Percentiles rank a stretch among this genome's conserved stretches.
phyloP scores from a whole-genome alignment of 2,329 filamentous ascomycete species.

The Neofusicoccum laricinum region DNA sequence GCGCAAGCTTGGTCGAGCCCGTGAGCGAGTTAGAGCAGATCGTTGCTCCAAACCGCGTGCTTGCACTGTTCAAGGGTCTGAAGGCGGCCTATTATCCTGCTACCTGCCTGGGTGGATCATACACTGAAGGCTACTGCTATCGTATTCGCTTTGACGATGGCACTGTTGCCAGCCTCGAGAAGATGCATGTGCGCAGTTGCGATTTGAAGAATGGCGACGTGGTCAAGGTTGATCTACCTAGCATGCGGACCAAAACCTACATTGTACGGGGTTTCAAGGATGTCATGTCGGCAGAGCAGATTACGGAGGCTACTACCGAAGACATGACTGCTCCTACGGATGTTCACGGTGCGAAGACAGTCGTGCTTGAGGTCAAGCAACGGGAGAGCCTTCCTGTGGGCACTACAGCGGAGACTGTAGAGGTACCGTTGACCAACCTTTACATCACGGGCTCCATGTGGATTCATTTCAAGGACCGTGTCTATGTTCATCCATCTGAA shows the following conservation, averaged over 20 bases:
- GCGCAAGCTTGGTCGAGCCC: no score
- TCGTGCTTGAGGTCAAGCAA: slow-evolving; percentile 40
- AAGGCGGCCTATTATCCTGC: slow-evolving; percentile 58
- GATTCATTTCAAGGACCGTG: slow-evolving; percentile 38
- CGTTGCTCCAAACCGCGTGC: slow-evolving; percentile 51
- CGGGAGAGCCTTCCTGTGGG: slow-evolving; percentile 35
- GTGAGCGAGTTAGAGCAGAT: slow-evolving; percentile 20
- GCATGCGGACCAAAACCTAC: slow-evolving; percentile 45
- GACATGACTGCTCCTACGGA: slow-evolving; percentile 40
- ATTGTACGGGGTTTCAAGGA: slow-evolving; percentile 44
- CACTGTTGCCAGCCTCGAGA: slow-evolving; percentile 41
- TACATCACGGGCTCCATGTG: slow-evolving; percentile 47
- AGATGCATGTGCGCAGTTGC: slow-evolving; percentile 38
- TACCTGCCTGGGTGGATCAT: slow-evolving; percentile 51
- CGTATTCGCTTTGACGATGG: slow-evolving; percentile 49
- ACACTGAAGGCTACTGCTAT: slow-evolving; percentile 39
- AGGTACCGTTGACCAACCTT: slow-evolving; percentile 40
- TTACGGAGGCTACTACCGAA: slow-evolving; percentile 18
- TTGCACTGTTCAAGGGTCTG: slow-evolving; percentile 58
- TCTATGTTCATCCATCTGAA: slow-evolving; percentile 27
- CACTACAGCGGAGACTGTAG: slow-evolving; percentile 26
- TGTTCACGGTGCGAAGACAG: slow-evolving; percentile 38
- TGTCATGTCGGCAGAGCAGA: slow-evolving; percentile 19
- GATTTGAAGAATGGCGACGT: slow-evolving; percentile 44
- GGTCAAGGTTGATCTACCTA: slow-evolving; percentile 45